Base-by-base conservation (phyloP, 2,329 filamentous ascomycete genomes). In the Sarocladiaceae sp. region DNA sequence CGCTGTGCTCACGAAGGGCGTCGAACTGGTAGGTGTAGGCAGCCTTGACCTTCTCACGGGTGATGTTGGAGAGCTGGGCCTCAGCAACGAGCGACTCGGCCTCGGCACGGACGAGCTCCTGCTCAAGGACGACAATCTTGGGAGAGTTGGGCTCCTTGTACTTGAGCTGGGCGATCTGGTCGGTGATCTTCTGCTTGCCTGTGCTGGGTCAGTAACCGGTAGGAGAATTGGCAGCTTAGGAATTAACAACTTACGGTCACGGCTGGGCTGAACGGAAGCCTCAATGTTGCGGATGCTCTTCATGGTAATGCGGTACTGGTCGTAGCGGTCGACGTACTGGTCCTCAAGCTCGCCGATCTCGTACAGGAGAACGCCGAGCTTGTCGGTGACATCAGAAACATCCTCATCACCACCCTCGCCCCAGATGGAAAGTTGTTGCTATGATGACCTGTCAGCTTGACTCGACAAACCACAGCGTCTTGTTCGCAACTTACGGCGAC, bases 211-310 rank as follows among this genome's bases (percentile, higher is more conserved):
- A 60, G 54, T 29, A 31, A 23, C 15, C 20, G 35, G 15, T 10
- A 28, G 23, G n/a, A 39, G 36, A 15, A 22, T 10, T 5, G 12
- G 28, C 10, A 25, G 15, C 3, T 20, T 22, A 17, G 11, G 4
- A 6, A n/a, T n/a, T n/a, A 12, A 6, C 29, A 50, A 72, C 88
- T 75, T 77, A 94, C 94, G 89, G 74, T 99, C 94, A 74, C 94
- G 84, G 77, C 92, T 97, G 53, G 94, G 94, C 74, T 99, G 94
- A 49, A 99, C 94, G 20, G 93, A 97, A 54, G 93, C 92, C 73
- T 99, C 94, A 59, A 99, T 99, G 74, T 99, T 99, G 64, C 94
- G 88, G 66, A 99, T 96, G 70, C 91, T 96, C 86, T 99, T 99
- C 75, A 99, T 96, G 51, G 94, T 99, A 53, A 99, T 88, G 66